Conservation (phyloP, 345 rosid species). For the Ceriops decandra region DNA sequence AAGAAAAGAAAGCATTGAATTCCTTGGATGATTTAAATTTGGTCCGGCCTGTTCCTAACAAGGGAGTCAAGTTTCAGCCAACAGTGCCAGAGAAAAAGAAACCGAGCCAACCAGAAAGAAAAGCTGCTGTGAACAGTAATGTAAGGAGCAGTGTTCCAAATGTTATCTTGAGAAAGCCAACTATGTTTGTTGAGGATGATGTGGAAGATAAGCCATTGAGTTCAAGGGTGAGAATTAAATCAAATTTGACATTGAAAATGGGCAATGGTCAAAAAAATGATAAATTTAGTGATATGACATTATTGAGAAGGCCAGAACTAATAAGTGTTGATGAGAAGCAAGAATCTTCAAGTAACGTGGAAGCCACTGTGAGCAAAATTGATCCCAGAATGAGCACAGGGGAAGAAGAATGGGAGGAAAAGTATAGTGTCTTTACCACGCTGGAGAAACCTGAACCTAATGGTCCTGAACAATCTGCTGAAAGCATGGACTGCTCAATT, state of each 20-base stretch:
- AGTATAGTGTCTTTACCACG: slow-evolving; percentile 42
- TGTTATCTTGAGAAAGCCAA: slow-evolving; percentile 82
- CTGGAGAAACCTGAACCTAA: slow-evolving; percentile 45
- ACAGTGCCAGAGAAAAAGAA: slow-evolving; percentile 30
- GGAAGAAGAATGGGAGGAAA: slow-evolving; percentile 26
- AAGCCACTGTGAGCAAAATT: slow-evolving; percentile 7
- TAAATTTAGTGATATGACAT: slow-evolving; percentile 71
- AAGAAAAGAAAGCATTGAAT: slow-evolving; percentile 32
- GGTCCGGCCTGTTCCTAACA: slow-evolving; percentile 68
- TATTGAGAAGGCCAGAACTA: slow-evolving; percentile 62
- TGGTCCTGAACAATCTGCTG: slow-evolving; percentile 16
- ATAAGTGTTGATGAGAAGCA: slow-evolving; percentile 24
- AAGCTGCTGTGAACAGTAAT: slow-evolving; percentile 34
- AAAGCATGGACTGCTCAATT: slow-evolving; percentile 10
- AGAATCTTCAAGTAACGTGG: slow-evolving; percentile 19
- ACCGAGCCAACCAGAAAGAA: slow-evolving; percentile 37
- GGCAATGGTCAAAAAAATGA: slow-evolving; percentile 48
- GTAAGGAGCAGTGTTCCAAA: slow-evolving; percentile 52
- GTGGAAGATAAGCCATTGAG: slow-evolving; percentile 43
- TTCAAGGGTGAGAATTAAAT: slow-evolving; percentile 52
- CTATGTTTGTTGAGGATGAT: slow-evolving; percentile 47
- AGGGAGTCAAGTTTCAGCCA: slow-evolving; percentile 57
- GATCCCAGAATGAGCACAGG: slow-evolving; percentile 14
- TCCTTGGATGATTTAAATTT: slow-evolving; percentile 55
- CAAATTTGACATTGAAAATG: slow-evolving; percentile 68